Evolutionary conservation across 768 basidiomycete genomes (phyloP), one percentile per base, ranked within the genome.

Genomic region (Mycena rebaudengoi): DNA sequence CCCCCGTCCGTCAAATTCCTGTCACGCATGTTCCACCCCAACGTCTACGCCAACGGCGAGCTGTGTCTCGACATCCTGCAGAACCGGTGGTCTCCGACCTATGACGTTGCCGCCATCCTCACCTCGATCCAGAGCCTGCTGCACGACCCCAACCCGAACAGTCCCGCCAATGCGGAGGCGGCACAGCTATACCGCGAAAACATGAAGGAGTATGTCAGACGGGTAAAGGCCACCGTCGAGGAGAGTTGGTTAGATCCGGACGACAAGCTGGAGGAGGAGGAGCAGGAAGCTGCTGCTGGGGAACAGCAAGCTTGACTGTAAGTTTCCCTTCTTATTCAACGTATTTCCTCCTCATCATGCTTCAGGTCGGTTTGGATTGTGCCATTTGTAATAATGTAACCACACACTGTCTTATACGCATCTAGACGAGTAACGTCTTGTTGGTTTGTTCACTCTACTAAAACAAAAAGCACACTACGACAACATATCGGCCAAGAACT

Each of bases 61-160:
- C 91, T 99, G 51, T 99, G 98, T 75, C 85, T 99, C 51, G 98
- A 99, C 77, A 99, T 99, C 72, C 86, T 99, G 33, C 98, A 99
- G 82, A 99, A 99, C 75, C 85, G 98, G 23, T 99, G 98, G 98
- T 94, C 92, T 25, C 98, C 98, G 7, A 99, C 98, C 1, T 99
- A 99, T 78, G 98, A 99, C 73, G 98, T 99, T 55, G 95, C 96
- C 20, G 98, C 98, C 28, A 98, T 99, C 79, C 83, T 99, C 71
- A 99, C 98, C 10, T 93, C 91, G 69, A 97, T 99, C 61, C 98
- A 99, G 77, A 94, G 91, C 76, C 80, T 99, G 58, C 81, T 99
- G 62, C 96, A 99, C 72, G 98, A 99, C 77, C 98, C 98, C 13
- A 99, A 99, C 76, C 97, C 97, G 2, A 95, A 96, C 75, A 97